Percentiles rank a stretch among this genome's conserved stretches.
These are phyloP conservation scores for Atkinsonella hypoxylon DNA, from an alignment of 2,329 filamentous ascomycete genomes.

Conservation along the genomic window DNA sequence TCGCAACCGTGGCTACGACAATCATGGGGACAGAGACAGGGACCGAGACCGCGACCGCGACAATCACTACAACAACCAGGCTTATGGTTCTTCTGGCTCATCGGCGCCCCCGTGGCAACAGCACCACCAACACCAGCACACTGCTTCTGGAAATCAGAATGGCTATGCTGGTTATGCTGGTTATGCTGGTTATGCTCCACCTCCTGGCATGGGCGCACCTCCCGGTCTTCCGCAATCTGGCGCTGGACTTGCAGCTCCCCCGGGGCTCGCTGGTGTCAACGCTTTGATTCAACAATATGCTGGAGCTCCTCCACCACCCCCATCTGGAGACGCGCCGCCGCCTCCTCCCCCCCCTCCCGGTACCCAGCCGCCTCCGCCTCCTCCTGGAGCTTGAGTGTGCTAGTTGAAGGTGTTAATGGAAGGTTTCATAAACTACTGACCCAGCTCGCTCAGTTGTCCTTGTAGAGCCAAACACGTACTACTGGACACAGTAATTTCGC, in stretches of 20 bases:
- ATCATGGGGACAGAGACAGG: slow-evolving; percentile 18
- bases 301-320: slow-evolving; percentile 47
- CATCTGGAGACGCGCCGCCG: slow-evolving; percentile 33
- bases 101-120: slow-evolving; percentile 31
- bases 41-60: slow-evolving; percentile 10
- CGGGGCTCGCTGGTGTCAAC: slow-evolving; percentile 46
- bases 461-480: not conserved
- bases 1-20: slow-evolving; percentile 36
- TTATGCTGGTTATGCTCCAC: slow-evolving; percentile 35
- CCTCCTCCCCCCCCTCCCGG: slow-evolving; percentile 54
- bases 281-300: slow-evolving; percentile 57
- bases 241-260: slow-evolving; percentile 39
- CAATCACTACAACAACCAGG: slow-evolving; percentile 16
- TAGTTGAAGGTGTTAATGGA: not conserved
- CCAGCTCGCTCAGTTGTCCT: not conserved
- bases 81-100: slow-evolving; percentile 14
- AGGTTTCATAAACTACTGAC: not conserved
- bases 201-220: slow-evolving; percentile 28
- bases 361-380: slow-evolving; percentile 51
- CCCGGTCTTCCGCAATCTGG: slow-evolving; percentile 30
- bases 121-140: slow-evolving; percentile 28
- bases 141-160: slow-evolving; percentile 38
- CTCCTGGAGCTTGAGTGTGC: slow-evolving; percentile 31
- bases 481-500: not conserved
- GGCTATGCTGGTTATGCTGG: slow-evolving; percentile 43